Evolutionary conservation across 305 asterid species (phyloP).

Genomic region (Euphrasia arctica): DNA sequence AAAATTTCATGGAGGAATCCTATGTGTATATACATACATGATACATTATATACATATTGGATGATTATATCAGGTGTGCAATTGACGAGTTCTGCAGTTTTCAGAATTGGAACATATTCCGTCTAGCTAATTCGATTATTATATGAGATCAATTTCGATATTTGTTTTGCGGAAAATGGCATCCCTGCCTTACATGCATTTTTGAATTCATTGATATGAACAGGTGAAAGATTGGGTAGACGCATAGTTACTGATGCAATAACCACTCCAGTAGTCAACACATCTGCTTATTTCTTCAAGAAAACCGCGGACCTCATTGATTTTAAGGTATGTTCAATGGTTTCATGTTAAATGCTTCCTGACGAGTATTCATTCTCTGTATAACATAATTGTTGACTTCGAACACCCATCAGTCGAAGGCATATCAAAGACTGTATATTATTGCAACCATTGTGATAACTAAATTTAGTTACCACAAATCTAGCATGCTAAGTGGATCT

Average conservation of each 20-base stretch:
- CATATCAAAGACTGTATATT: neutral
- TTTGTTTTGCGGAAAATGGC: neutral
- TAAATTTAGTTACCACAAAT: neutral
- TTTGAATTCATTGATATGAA: constrained; percentile 17
- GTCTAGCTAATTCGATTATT: constrained; percentile 11
- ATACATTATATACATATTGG: neutral
- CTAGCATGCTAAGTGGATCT: neutral
- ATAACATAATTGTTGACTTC: neutral
- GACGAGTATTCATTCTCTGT: neutral
- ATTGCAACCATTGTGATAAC: neutral
- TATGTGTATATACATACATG: neutral
- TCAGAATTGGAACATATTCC: neutral
- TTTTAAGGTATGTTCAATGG: constrained; percentile 60
- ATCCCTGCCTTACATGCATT: neutral
- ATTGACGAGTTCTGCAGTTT: neutral
- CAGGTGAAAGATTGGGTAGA: constrained; percentile 96
- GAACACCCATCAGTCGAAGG: neutral
- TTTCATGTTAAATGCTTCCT: constrained; percentile 11
- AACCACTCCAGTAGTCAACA: constrained; percentile 88
- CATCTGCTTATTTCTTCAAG: constrained; percentile 91
- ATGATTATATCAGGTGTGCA: neutral
- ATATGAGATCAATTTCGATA: neutral
- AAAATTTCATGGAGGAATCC: neutral
- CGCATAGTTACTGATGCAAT: constrained; percentile 82
- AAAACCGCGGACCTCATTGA: constrained; percentile 82